Evolutionary conservation across 257 asterid species (phyloP).

Genomic region (Solanum piurae): DNA sequence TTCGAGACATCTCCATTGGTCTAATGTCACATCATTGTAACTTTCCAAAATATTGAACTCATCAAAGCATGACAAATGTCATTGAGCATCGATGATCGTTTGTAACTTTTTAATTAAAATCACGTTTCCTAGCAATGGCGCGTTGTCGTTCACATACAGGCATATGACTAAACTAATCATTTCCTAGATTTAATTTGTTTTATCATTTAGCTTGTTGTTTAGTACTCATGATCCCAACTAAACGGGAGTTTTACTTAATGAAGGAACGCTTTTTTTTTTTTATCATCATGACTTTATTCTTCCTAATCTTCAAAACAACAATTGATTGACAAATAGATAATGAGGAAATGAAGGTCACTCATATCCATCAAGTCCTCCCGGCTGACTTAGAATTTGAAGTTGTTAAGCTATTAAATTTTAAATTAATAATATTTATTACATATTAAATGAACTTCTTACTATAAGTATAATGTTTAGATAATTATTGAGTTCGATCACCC

Average conservation of each 20-base stretch:
- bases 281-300: neutral
- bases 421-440: too few species aligned
- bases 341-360: neutral
- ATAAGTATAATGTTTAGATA: neutral
- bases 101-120: neutral
- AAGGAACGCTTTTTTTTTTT: neutral
- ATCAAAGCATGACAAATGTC: neutral
- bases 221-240: neutral
- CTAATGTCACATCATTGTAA: neutral
- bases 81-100: neutral
- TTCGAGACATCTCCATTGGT: conserved; percentile 18
- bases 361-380: neutral
- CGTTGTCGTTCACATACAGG: neutral
- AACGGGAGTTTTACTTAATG: neutral
- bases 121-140: neutral
- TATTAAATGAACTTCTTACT: too few species aligned
- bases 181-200: too few species aligned
- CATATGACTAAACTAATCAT: neutral
- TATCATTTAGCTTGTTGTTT: neutral
- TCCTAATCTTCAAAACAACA: neutral
- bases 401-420: neutral
- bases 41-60: neutral
- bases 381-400: neutral
- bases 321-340: neutral
- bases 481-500: too few species aligned